phyloP scores from a whole-genome alignment of 495 filamentous ascomycete species.

The Aspergillus campestris region DNA sequence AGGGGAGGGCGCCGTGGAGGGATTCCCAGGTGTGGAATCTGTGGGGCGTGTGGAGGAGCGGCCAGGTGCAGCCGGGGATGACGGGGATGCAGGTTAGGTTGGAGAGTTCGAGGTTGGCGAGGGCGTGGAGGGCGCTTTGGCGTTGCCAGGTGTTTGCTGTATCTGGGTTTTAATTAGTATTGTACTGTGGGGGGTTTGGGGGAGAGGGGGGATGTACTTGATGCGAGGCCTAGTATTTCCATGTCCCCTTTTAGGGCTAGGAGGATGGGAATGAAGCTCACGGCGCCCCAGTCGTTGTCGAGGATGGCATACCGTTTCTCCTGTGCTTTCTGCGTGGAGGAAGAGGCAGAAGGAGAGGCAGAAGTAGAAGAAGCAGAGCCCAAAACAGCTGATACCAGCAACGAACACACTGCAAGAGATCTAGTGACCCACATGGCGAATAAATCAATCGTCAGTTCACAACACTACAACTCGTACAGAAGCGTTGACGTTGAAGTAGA shows the following conservation, averaged over 20 bases:
- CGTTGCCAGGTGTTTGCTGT: constrained; percentile 19
- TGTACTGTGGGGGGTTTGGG: not conserved
- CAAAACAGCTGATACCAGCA: no score
- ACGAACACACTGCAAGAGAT: no score
- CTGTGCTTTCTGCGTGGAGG: no score
- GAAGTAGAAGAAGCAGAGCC: no score
- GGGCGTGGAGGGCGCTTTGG: constrained; percentile 19
- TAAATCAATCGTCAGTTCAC: no score
- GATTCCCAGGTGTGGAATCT: constrained; percentile 23
- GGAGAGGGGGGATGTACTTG: constrained; percentile 7
- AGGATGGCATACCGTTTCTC: constrained; percentile 20
- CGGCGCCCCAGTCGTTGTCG: constrained; percentile 30
- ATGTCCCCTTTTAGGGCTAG: constrained; percentile 21
- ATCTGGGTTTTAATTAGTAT: no score
- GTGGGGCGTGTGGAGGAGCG: constrained; percentile 20
- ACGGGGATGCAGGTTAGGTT: constrained; percentile 28
- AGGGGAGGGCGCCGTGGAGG: constrained; percentile 23
- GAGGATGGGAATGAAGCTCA: constrained; percentile 23
- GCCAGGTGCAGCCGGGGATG: constrained; percentile 20
- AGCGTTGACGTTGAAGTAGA: no score
- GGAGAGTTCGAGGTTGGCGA: constrained; percentile 21
- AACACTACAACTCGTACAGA: no score
- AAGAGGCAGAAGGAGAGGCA: no score
- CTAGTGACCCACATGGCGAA: no score
- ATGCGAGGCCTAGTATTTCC: constrained; percentile 21